A percentile compares a stretch with the other conserved stretches of the same genome.
These are phyloP conservation scores for Eimeria sp. DNA, from an alignment of 169 alveolate genomes.

Conservation along the genomic window DNA sequence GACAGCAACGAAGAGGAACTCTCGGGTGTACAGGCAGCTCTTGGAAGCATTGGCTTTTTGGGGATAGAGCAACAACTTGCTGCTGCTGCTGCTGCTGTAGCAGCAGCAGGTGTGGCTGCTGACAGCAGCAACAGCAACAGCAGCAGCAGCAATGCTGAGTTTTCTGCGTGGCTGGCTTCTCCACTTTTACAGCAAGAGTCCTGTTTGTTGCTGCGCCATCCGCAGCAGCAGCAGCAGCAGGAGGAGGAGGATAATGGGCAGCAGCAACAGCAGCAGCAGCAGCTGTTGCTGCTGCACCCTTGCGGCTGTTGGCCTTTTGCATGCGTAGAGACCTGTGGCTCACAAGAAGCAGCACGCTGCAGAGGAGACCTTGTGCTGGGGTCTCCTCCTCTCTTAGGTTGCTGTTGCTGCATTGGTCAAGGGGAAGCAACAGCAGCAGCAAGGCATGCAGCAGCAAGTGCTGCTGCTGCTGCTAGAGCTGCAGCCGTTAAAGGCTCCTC, in stretches of 20 bases:
- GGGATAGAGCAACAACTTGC: constrained; percentile 31
- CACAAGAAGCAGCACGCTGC: constrained; percentile 39
- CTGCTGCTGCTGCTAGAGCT: background rate
- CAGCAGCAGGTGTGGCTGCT: background rate
- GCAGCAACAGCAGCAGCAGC: constrained; percentile 41
- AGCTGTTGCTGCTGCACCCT: constrained; percentile 27
- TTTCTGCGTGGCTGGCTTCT: background rate
- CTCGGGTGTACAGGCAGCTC: constrained; percentile 30
- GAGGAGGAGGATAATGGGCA: background rate
- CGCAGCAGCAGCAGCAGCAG: constrained; percentile 22
- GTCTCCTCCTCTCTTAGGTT: constrained; percentile 17
- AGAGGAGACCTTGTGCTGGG: constrained; percentile 21
- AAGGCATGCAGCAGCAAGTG: constrained; percentile 17
- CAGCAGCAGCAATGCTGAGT: background rate
- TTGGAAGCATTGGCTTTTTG: background rate
- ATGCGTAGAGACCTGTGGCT: constrained; percentile 29
- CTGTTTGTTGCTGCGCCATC: background rate
- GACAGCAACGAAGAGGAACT: background rate
- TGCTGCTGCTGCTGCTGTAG: constrained; percentile 33
- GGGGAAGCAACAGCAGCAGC: background rate
- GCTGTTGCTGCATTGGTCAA: constrained; percentile 60
- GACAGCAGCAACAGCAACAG: constrained; percentile 25
- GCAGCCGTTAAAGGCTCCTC: background rate
- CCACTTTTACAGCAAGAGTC: background rate
- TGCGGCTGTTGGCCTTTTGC: constrained; percentile 65